Percentiles rank a stretch among this genome's conserved stretches.
phyloP scores from a whole-genome alignment of 352 stramenopile genomes.

The Globisporangium acanthophoron region DNA sequence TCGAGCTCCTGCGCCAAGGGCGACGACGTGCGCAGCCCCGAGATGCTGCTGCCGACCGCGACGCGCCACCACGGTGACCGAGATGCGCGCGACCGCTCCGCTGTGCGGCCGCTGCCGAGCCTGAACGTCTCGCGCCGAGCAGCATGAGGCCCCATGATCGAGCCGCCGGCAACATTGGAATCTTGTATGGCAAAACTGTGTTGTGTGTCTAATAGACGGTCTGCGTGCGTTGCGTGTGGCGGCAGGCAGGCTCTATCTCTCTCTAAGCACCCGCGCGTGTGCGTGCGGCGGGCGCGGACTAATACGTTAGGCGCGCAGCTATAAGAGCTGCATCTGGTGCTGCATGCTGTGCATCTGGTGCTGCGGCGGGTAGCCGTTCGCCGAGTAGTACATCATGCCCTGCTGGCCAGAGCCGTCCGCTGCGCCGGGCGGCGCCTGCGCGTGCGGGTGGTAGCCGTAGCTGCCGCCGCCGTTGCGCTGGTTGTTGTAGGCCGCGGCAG shows the following conservation, averaged over 20 bases:
- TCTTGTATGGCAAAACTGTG: constrained; percentile 3
- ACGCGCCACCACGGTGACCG: neutral
- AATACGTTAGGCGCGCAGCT: constrained; percentile 27
- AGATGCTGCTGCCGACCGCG: constrained; percentile 9
- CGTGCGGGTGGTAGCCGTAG: constrained; percentile 41
- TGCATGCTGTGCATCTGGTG: constrained; percentile 76
- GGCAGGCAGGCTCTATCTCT: neutral
- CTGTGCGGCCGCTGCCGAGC: constrained; percentile 8
- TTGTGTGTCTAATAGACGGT: neutral
- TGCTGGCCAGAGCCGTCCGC: constrained; percentile 19
- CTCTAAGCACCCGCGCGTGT: neutral
- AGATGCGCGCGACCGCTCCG: neutral
- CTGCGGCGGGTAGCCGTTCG: constrained; percentile 39
- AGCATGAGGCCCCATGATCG: too few relatives aligned
- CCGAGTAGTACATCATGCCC: constrained; percentile 72
- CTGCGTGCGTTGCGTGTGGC: neutral
- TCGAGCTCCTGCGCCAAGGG: constrained; percentile 24
- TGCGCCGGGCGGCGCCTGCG: constrained; percentile 17
- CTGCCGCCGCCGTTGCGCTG: constrained; percentile 21
- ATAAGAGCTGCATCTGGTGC: constrained; percentile 75
- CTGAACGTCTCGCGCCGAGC: neutral
- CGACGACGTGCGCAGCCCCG: constrained; percentile 41
- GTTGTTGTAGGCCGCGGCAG: constrained; percentile 44
- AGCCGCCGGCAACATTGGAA: neutral
- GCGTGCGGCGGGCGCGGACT: neutral